Base-by-base conservation (phyloP, 192 early-diverging fungal species). In the Pilaira anomala region DNA sequence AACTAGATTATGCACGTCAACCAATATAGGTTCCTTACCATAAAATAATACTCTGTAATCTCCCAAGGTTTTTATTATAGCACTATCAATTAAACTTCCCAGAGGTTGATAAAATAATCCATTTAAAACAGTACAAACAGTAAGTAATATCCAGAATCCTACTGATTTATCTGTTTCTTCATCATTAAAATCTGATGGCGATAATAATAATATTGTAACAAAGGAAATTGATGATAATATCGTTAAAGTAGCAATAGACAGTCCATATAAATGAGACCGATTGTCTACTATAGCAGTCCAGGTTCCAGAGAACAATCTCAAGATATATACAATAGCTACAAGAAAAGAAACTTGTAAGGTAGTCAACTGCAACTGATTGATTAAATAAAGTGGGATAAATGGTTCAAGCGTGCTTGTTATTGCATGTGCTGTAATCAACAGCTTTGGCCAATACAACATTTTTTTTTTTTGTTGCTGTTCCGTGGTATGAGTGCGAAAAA, bases 41-140 rank as follows among this genome's bases (percentile, higher is more conserved):
- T 62, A 69, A 26, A 69, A 56, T 36, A 69, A 24, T 11, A 54
- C 54, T 9, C 62, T 48, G 36, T 69, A 69, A 39, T 69, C 67
- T 46, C 67, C 67, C 21, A 69, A 42, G 9, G 62, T 36, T 21
- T 69, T 69, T 22, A 69, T 45, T 36, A 63, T 63, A 12, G 45
- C 22, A 56, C 67, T 63, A 49, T 63, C 60, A 11, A 69, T 46
- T 11, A 69, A 12, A 24, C 44, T 48, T 26, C 42, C 45, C 13
- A 69, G 26, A 16, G 67, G 61, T 28, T 69, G 67, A 48, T 48
- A 63, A 29, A 54, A 48, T 24, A 40, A 22, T 3, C 60, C 52
- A 57, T 78, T 64, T 29, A 78, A 30, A 21, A 60, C 66, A 19
- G 62, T 40, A 7, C 69, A 58, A 3, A 8, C 21, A 6, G 2